Evolutionary conservation across 1,284 basidiomycete species (phyloP).

Genomic region (Ceratobasidium sp.): DNA sequence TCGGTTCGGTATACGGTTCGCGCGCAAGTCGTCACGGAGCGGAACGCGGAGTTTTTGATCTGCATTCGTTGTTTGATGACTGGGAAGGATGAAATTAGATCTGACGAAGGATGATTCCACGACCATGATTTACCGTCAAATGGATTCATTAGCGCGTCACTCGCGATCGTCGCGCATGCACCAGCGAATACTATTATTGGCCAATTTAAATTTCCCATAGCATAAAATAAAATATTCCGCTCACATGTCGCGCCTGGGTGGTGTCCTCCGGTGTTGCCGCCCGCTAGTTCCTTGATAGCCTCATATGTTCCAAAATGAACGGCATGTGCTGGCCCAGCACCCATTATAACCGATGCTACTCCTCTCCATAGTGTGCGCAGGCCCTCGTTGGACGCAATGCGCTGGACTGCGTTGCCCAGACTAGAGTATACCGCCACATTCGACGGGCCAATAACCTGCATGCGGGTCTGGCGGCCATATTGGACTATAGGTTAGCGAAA

Average conservation of each 20-base stretch:
- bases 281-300: constrained; percentile 90
- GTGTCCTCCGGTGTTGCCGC: constrained; percentile 84
- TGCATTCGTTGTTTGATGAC: constrained; percentile 99
- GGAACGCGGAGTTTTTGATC: constrained; percentile 90
- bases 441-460: constrained; percentile 94
- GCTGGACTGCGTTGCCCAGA: constrained; percentile 86
- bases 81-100: constrained; percentile 54
- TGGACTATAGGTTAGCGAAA: neutral
- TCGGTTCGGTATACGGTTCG: constrained; percentile 85
- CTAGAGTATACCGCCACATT: constrained; percentile 88
- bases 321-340: constrained; percentile 97
- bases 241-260: constrained; percentile 84
- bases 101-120: neutral
- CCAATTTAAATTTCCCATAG: neutral
- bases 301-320: constrained; percentile 98
- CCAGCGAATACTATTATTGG: constrained; percentile 80
- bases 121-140: constrained; percentile 83
- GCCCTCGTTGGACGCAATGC: constrained; percentile 94
- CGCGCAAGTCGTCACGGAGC: constrained; percentile 85
- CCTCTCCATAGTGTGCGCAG: constrained; percentile 93
- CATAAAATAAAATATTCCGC: constrained; percentile 51
- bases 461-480: constrained; percentile 79
- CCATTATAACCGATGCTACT: constrained; percentile 95
- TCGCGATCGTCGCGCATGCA: constrained; percentile 92
- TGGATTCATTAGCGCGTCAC: constrained; percentile 99